Evolutionary conservation across 2,329 filamentous ascomycete species (phyloP), one percentile per base, ranked within the genome.

Genomic region (Dactylellina sp.): DNA sequence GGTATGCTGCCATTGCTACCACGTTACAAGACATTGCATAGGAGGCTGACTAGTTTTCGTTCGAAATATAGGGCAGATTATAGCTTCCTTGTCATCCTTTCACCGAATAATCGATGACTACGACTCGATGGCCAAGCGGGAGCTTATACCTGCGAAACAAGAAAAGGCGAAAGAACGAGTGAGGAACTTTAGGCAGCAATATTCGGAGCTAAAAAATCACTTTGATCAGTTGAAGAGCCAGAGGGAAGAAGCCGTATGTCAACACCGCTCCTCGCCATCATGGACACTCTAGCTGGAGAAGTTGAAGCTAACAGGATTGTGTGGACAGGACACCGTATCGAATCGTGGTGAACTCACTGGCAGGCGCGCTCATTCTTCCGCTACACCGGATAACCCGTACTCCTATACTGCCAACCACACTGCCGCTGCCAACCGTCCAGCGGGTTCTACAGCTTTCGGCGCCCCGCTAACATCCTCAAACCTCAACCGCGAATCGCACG

Each of bases 61-160:
- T 18, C 52, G n/a, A 22, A 22, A 32, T 65, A 71, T 22, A 78
- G 89, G 90, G 79, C 90, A 92, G 81, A 87, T 92, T 76, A 89
- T 90, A n/a, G 89, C 89, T 18, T 91, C 91, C 12, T 83, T 96
- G 28, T 89, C 91, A 46, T 88, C 93, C 71, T 93, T 99, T 81
- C 88, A 91, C 50, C 92, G 95, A 75, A 96, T 92, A 0, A 86
- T 99, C 76, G 93, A 97, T 83, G 93, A 97, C 80, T 99, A 99
- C 84, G 88, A 90, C 79, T 86, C 87, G 63, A 88, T 96, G 28
- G 90, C 93, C 0, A 91, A 91, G 77, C 91, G 94, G 79, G 95
- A 99, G 81, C 88, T 97, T 32, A 93, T 96, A 65, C 87, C 91
- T 2, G 90, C 91, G 71, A 99, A 98, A 82, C 91, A 96, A 78